Base-by-base conservation (phyloP, 2,329 filamentous ascomycete genomes). In the Orbilia oligospora region DNA sequence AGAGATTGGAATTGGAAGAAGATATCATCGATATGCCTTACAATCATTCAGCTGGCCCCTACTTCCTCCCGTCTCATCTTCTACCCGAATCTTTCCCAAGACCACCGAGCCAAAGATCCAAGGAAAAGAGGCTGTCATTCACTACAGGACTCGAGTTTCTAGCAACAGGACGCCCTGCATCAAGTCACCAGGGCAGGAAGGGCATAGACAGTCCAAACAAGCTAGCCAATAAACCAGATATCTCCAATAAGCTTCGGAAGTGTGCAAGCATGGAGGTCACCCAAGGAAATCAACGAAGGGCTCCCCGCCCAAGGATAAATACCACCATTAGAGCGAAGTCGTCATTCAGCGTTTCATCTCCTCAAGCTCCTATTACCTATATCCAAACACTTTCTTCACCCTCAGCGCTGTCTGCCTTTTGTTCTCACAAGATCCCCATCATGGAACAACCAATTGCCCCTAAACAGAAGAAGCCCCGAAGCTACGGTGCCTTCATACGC, bases 121-220 rank as follows among this genome's bases (percentile, higher is more conserved):
- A 33, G 33, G 75, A 69, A 41, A 72, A 72, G 36, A 55, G 63
- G 12, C 64, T 69, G 20, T 78, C 68, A 8, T 65, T 72, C 53
- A 64, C 46, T 33, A 53, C 48, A 9, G 20, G 48, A 12, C 56
- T 68, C 9, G 73, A 77, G 9, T 72, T 65, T 36, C 38, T 78
- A 27, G 33, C 61, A 22, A n/a, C 44, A 2, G 36, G 33, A 20
- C 56, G 36, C 10, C 33, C 68, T 22, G 51, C 53, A 5, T 41
- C 75, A 49, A 51, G 33, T 44, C 67, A 56, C 67, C 27, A 20
- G 33, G 67, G 61, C 51, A 77, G 64, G 44, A 53, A 51, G 48
- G 63, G 67, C 44, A 55, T 51, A 44, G 67, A 67, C 44, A 71
- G 44, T 5, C 20, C n/a, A 14, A 55, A 49, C 30, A 51, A 44